Conservation (phyloP, 2,329 filamentous ascomycete genomes). For the Aspergillus aculeatus region DNA sequence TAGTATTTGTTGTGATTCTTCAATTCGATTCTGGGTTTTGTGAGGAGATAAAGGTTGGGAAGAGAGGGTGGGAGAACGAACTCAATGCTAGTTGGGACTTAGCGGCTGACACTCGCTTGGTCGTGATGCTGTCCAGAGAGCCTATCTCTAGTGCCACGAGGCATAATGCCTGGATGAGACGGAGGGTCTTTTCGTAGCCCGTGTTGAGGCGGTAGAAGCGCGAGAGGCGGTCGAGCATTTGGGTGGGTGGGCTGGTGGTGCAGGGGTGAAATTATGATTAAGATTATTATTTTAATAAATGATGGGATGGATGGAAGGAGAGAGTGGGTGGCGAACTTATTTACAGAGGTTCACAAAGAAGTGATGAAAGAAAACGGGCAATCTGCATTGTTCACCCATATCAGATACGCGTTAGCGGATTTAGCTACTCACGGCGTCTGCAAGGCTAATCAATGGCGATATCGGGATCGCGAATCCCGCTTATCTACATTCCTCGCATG, state of each 20-base stretch:
- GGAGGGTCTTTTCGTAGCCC: slow-evolving; percentile 37
- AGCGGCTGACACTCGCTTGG: slow-evolving; percentile 32
- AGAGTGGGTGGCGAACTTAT: too few relatives aligned
- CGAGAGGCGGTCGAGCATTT: slow-evolving; percentile 23
- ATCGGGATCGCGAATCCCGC: not conserved
- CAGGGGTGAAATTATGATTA: not conserved
- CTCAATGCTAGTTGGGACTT: slow-evolving; percentile 43
- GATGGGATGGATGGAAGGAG: not conserved
- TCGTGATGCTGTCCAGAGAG: slow-evolving; percentile 18
- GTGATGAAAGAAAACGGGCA: not conserved
- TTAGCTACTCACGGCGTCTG: not conserved
- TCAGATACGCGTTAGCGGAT: not conserved
- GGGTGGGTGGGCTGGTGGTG: not conserved
- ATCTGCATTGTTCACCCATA: not conserved
- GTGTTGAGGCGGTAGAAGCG: slow-evolving; percentile 28
- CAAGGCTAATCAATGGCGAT: not conserved
- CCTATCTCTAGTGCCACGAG: slow-evolving; percentile 24
- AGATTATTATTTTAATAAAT: too few relatives aligned
- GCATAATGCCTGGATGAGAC: slow-evolving; percentile 33
- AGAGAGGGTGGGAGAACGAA: slow-evolving; percentile 19
- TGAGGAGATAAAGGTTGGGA: not conserved
- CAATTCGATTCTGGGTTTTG: not conserved
- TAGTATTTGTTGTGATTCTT: not conserved
- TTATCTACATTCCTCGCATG: not conserved
- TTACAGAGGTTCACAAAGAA: too few relatives aligned